These are phyloP conservation scores for Lentinula sp. DNA, from an alignment of 768 basidiomycete genomes.

Conservation along the genomic window DNA sequence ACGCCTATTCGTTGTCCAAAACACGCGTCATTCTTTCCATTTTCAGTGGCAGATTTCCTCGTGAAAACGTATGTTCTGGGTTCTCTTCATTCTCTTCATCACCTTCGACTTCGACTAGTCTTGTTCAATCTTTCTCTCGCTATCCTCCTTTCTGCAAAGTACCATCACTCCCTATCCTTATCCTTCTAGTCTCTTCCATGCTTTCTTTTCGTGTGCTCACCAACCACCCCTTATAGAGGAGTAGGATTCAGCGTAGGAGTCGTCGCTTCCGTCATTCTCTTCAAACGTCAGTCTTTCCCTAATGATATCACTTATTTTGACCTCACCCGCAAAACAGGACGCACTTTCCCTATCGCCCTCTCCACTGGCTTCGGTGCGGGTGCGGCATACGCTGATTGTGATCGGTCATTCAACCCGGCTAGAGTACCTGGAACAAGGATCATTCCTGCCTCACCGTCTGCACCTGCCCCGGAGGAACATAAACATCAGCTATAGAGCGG, in stretches of 20 bases:
- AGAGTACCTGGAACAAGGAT: constrained; percentile 81
- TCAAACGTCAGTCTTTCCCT: constrained; percentile 65
- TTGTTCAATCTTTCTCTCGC: too few species aligned
- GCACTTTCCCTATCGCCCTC: constrained; percentile 87
- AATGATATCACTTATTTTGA: not conserved
- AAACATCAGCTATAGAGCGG: not conserved
- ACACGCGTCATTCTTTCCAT: not conserved
- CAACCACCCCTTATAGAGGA: constrained; percentile 42
- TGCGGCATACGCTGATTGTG: constrained; percentile 86
- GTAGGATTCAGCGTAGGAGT: constrained; percentile 88
- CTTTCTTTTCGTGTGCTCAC: constrained; percentile 4
- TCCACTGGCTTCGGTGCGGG: constrained; percentile 85
- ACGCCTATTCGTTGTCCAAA: not conserved
- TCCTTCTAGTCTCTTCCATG: not conserved
- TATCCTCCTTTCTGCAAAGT: too few species aligned
- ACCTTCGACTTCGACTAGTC: not conserved
- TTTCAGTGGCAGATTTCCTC: constrained; percentile 67
- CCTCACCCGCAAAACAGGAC: constrained; percentile 43
- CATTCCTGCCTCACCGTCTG: constrained; percentile 29
- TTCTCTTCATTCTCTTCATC: not conserved
- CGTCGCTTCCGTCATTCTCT: constrained; percentile 83
- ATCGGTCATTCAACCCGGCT: constrained; percentile 89
- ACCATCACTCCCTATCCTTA: not conserved
- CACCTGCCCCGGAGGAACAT: not conserved
- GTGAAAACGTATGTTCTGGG: constrained; percentile 69